Base-by-base conservation (phyloP, 2,329 filamentous ascomycete genomes). In the Diaporthe vexans region DNA sequence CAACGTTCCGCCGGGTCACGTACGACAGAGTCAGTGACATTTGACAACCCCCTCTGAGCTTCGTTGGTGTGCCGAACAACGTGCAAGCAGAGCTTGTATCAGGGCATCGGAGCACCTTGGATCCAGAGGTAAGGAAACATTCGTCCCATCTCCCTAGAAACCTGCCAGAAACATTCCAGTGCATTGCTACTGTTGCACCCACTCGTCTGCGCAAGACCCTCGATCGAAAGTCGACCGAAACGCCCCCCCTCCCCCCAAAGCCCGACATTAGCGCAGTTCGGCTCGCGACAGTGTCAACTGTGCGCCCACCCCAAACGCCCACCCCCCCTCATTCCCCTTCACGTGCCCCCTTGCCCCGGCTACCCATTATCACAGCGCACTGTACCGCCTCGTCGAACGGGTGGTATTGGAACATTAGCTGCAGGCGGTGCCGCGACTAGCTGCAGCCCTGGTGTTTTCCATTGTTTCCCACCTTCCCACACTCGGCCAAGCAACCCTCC, bases 391-490 rank as follows among this genome's bases (percentile, higher is more conserved):
- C 58, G 57, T 72, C 24, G 74, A 73, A 56, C 57, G 40, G 67
- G 76, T 76, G 74, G 74, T 75, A 74, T 74, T 76, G 70, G 72
- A 75, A 65, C 46, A 65, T 75, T 75, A 75, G 76, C 77, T 78
- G 78, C 78, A 79, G 78, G 76, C 74, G 75, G 76, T 75, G 75
- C 75, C 77, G 72, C 75, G 74, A 73, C 75, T 74, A 70, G 56
- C 59, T 69, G 72, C 70, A 29, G 75, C 71, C 63, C 33, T 48
- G 35, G n/a, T 67, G 65, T 56, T 48, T 73, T 69, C 46, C 73
- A 75, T 75, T 76, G 71, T 74, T 75, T 78, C 69, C 72, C 76
- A 77, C 76, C 77, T 80, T 81, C 75, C 80, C 79, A 77, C 77
- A 77, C 77, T 80, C 76, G 79, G 79, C 74, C 29, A 67, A 69